Conservation (phyloP, 2,329 filamentous ascomycete genomes). For the Pseudovirgaria hyperparasitica region DNA sequence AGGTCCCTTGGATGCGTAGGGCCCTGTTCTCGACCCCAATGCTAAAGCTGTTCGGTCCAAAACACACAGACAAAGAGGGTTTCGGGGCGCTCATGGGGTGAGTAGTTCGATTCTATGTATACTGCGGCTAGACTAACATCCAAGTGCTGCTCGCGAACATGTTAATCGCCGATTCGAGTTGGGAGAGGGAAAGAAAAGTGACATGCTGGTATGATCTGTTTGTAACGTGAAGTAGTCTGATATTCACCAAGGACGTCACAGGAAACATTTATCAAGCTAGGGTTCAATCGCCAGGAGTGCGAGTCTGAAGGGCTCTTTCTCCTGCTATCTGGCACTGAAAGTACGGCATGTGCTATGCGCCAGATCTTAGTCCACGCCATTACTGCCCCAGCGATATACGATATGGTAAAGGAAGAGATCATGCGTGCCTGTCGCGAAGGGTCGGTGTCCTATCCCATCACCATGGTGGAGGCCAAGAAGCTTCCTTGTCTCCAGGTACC, state of each 20-base stretch:
- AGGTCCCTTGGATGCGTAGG: constrained; percentile 9
- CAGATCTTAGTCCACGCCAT: constrained; percentile 5
- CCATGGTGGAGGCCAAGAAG: constrained; percentile 25
- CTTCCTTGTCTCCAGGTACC: constrained; percentile 28
- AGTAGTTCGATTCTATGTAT: neutral
- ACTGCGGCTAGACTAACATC: no score
- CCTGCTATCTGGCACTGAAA: constrained; percentile 9
- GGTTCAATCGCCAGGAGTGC: no score
- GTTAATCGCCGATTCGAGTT: no score
- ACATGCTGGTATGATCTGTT: no score
- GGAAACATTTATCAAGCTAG: no score
- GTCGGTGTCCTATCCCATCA: no score
- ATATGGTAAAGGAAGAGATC: constrained; percentile 9
- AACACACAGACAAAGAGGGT: constrained; percentile 30
- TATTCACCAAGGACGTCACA: no score
- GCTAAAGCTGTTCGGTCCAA: constrained; percentile 7
- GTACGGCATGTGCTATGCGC: constrained; percentile 7
- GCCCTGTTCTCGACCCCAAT: constrained; percentile 9
- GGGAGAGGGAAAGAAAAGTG: no score
- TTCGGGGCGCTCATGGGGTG: constrained; percentile 25
- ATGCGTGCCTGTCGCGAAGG: constrained; percentile 4
- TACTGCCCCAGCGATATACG: constrained; percentile 5
- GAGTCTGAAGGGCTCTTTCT: no score
- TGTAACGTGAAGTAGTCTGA: no score
- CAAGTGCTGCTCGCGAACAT: no score